phyloP scores from a whole-genome alignment of 768 basidiomycete species.

The Lentinus brumalis region DNA sequence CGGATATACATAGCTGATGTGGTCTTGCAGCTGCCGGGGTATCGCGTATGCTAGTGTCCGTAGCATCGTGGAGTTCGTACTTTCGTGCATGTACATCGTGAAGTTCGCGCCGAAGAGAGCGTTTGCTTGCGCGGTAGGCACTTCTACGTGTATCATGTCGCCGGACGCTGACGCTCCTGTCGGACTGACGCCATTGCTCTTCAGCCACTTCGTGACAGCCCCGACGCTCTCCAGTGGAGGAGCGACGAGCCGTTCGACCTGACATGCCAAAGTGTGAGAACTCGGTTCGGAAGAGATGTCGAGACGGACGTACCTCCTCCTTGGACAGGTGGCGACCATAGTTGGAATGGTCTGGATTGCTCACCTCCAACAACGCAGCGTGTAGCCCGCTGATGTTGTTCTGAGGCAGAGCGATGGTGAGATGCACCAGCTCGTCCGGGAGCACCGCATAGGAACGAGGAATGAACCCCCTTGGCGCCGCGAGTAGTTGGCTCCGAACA shows the following conservation, averaged over 20 bases:
- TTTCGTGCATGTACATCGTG: slow-evolving; percentile 33
- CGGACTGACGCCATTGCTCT: slow-evolving; percentile 28
- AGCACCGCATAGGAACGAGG: background rate
- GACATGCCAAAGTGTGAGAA: too few relatives aligned
- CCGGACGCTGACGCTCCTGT: slow-evolving; percentile 25
- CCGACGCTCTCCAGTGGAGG: slow-evolving; percentile 27
- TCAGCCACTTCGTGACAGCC: slow-evolving; percentile 31
- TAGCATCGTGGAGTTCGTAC: slow-evolving; percentile 32
- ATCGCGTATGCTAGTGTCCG: slow-evolving; percentile 41
- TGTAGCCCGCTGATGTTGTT: slow-evolving; percentile 37
- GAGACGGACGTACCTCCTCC: background rate
- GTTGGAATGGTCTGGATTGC: slow-evolving; percentile 38
- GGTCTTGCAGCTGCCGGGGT: slow-evolving; percentile 31
- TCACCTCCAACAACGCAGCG: slow-evolving; percentile 36
- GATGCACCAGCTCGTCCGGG: background rate
- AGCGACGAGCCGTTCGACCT: background rate
- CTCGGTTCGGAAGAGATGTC: background rate
- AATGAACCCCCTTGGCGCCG: background rate
- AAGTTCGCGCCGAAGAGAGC: slow-evolving; percentile 38
- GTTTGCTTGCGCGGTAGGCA: slow-evolving; percentile 37
- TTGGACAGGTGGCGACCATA: slow-evolving; percentile 21
- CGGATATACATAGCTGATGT: slow-evolving; percentile 36
- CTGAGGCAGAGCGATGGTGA: slow-evolving; percentile 34
- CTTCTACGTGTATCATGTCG: slow-evolving; percentile 35
- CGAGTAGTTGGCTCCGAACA: background rate